A percentile compares a stretch with the other conserved stretches of the same genome.
These are phyloP conservation scores for Chamaecyparis obtusa DNA, from an alignment of 75 land plant genomes.

Conservation along the genomic window DNA sequence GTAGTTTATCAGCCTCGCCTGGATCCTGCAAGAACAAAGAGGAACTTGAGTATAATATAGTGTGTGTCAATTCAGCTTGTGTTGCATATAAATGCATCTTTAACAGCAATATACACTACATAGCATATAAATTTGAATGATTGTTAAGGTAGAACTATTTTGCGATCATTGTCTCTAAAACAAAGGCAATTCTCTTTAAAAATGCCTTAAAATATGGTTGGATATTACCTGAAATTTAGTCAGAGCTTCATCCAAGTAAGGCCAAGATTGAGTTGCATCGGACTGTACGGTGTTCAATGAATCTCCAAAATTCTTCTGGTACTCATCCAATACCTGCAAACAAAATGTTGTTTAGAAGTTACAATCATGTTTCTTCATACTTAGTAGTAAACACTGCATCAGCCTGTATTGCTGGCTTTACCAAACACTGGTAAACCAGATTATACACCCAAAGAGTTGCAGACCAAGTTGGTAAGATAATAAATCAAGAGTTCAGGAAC, in stretches of 20 bases:
- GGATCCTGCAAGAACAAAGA: conserved; percentile 64
- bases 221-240: conserved; percentile 72
- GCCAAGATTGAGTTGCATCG: conserved; percentile 81
- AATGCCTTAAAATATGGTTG: not conserved
- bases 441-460: not conserved
- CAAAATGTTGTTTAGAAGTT: not conserved
- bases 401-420: not conserved
- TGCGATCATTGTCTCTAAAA: not conserved
- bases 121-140: not conserved
- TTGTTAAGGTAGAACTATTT: not conserved
- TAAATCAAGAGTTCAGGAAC: not conserved
- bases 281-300: conserved; percentile 65
- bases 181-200: not conserved
- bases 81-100: not conserved
- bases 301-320: conserved; percentile 77
- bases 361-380: not conserved
- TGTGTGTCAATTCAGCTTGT: not conserved
- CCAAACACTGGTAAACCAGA: not conserved
- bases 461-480: not conserved
- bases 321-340: conserved; percentile 84
- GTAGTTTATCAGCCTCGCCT: conserved; percentile 93
- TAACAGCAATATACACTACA: not conserved
- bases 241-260: conserved; percentile 74
- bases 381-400: not conserved
- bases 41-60: not conserved